Evolutionary conservation across 257 asterid genomes (phyloP), one percentile per base, ranked within the genome.

Genomic region (Ballota nigra): DNA sequence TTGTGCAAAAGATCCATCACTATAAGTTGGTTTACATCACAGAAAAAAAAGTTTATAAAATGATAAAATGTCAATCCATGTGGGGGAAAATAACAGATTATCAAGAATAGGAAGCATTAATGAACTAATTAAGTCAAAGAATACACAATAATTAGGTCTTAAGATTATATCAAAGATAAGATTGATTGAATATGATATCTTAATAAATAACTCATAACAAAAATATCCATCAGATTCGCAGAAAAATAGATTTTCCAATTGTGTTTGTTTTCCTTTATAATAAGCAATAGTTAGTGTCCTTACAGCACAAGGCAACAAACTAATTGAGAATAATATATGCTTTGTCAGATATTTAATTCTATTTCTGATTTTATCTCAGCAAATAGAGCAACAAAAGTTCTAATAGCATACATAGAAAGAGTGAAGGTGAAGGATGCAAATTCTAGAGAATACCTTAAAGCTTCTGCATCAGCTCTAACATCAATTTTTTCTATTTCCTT

Each of bases 381-480:
- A 71, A 61, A 41, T 69, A 66, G 55, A 63, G 52, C 36, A 49
- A 69, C 22, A 60, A 19, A 71, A 68, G 47, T 52, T 23, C 33
- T 23, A 45, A 5, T 64, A 63, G 40, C 63, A 58, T 51, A 45
- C 36, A 28, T 26, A 70, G 38, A 61, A 16, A 47, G 16, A 16
- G 52, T 43, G 23, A 57, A 16, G 28, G 28, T 43, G 23, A 63
- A 16, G 28, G 28, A 31, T 74, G 66, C 62, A 68, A 31, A 33
- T 56, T 57, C 56, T 74, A 41, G 55, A 68, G 11, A 58, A 71
- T 81, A 92, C 99, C 98, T 92, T 77, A 95, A 79, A 68, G 89
- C 88, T 81, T 95, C 99, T 72, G 98, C 99, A 84, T 95, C 99
- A 77, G 92, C 96, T 84, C 97, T 84, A 55, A 88, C 86, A 73